phyloP scores from a whole-genome alignment of 306 rosid genomes.

The Citrullus mucosospermus region DNA sequence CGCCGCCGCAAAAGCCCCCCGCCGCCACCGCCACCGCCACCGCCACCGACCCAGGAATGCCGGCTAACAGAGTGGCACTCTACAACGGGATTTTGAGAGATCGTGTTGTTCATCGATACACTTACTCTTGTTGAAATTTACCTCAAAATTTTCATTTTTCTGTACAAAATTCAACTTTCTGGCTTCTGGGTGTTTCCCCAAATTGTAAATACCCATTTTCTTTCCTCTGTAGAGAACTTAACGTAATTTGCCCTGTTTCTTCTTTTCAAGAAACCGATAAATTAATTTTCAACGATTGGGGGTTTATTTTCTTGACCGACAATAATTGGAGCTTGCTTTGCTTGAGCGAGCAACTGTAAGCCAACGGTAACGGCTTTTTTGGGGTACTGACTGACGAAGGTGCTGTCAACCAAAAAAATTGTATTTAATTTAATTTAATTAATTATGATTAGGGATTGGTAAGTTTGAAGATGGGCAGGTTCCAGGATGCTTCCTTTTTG shows the following conservation, averaged over 20 bases:
- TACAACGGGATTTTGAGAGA: constrained; percentile 82
- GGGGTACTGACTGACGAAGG: background rate
- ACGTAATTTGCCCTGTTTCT: background rate
- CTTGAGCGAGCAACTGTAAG: background rate
- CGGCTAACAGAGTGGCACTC: constrained; percentile 70
- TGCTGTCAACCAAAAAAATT: background rate
- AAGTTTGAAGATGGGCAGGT: background rate
- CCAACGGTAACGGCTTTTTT: constrained; percentile 9
- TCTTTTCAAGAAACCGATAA: too few relatives aligned
- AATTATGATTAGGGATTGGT: background rate
- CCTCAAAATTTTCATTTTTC: background rate
- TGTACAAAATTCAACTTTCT: background rate
- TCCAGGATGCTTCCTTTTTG: background rate
- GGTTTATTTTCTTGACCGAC: background rate
- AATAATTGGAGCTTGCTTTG: background rate
- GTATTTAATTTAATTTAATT: background rate
- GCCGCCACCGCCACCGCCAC: constrained; percentile 5
- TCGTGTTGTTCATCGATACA: constrained; percentile 53
- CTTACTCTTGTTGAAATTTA: constrained; percentile 16
- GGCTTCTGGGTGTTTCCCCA: background rate
- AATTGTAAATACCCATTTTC: background rate
- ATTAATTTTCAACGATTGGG: background rate
- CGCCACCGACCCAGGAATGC: constrained; percentile 39
- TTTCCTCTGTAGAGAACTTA: background rate
- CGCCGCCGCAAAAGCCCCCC: background rate